Evolutionary conservation across 2,329 filamentous ascomycete species (phyloP).

Genomic region (Myriosclerotinia duriaeana): DNA sequence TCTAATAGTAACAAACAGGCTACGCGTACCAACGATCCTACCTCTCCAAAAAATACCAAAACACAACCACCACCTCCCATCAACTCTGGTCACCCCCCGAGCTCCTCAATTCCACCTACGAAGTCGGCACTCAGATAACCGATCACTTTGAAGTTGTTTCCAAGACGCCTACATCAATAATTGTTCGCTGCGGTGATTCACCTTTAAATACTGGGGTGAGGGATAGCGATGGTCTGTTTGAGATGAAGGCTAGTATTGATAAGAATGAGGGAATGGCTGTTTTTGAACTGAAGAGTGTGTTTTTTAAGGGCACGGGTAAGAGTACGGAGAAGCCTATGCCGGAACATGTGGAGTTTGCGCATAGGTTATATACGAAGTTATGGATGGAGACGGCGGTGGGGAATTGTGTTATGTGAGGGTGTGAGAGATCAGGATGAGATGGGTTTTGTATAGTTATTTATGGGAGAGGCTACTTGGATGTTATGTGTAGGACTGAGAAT

Average conservation of each 20-base stretch:
- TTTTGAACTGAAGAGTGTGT: conserved; percentile 63
- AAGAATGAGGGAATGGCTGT: conserved; percentile 61
- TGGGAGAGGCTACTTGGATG: not conserved
- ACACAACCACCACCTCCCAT: conserved; percentile 51
- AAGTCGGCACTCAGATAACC: conserved; percentile 62
- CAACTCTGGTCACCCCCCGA: conserved; percentile 62
- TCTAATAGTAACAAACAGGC: conserved; percentile 29
- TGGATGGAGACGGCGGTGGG: conserved; percentile 52
- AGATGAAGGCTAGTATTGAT: conserved; percentile 62
- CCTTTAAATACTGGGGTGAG: conserved; percentile 57
- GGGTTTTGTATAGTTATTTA: not conserved
- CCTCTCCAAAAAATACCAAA: conserved; percentile 58
- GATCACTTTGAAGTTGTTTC: conserved; percentile 73
- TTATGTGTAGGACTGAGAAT: no score
- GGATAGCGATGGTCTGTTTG: conserved; percentile 64
- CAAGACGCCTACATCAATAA: conserved; percentile 59
- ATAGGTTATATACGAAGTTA: conserved; percentile 56
- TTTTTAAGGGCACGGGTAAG: conserved; percentile 54
- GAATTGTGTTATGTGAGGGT: conserved; percentile 31
- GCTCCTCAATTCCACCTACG: conserved; percentile 57
- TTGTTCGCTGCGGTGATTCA: conserved; percentile 65
- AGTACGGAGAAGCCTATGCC: conserved; percentile 47
- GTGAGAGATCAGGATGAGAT: not conserved
- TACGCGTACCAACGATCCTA: conserved; percentile 59
- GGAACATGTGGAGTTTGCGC: conserved; percentile 49